phyloP scores from a whole-genome alignment of 2,329 filamentous ascomycete species.

The Teratosphaeria zuluensis region DNA sequence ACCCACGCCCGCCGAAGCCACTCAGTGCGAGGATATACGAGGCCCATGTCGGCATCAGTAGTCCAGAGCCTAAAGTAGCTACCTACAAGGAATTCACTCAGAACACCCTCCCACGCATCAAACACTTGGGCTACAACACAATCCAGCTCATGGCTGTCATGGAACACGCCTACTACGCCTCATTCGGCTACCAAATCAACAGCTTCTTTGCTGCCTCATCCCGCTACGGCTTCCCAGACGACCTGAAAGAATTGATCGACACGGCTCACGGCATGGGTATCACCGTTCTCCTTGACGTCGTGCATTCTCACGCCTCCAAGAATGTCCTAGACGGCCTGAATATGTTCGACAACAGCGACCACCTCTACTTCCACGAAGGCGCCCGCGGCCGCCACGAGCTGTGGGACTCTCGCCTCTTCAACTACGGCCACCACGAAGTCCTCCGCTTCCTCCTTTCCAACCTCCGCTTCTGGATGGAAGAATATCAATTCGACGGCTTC shows the following conservation, averaged over 20 bases:
- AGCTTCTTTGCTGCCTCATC: constrained; percentile 98
- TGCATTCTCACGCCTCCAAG: constrained; percentile 96
- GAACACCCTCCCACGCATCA: constrained; percentile 85
- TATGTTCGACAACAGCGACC: constrained; percentile 88
- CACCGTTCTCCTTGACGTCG: constrained; percentile 84
- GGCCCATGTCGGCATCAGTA: constrained; percentile 96
- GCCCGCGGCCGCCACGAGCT: constrained; percentile 76
- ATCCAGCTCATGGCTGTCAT: constrained; percentile 99
- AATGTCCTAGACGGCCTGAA: constrained; percentile 93
- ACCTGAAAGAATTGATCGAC: constrained; percentile 92
- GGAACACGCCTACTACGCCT: constrained; percentile 99
- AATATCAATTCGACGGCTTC: constrained; percentile 94
- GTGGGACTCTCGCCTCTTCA: constrained; percentile 96
- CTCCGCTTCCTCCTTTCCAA: constrained; percentile 94
- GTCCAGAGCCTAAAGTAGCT: constrained; percentile 75
- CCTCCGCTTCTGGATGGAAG: constrained; percentile 97
- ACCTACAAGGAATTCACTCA: constrained; percentile 97
- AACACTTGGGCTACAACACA: constrained; percentile 84
- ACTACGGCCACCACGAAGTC: constrained; percentile 92
- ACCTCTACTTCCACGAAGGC: constrained; percentile 90
- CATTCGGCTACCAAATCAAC: constrained; percentile 97
- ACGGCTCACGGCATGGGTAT: constrained; percentile 87
- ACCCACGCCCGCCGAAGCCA: constrained; percentile 73
- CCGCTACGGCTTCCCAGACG: constrained; percentile 85
- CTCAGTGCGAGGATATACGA: constrained; percentile 87